Evolutionary conservation across 805 yeast genomes (phyloP), one percentile per base, ranked within the genome.

Genomic region (Saturnispora quitensis): DNA sequence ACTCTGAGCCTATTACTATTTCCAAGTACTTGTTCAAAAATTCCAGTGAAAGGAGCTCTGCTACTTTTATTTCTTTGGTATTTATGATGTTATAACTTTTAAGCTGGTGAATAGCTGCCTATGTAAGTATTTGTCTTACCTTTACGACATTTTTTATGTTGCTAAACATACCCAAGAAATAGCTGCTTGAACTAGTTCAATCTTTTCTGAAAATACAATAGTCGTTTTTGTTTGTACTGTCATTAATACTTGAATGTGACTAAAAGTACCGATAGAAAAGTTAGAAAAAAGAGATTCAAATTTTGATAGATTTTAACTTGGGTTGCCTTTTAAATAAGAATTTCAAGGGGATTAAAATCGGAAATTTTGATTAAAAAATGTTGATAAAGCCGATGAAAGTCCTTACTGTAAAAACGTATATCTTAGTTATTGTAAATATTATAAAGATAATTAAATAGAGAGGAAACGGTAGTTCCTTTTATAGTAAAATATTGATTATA

Each of bases 131-230:
- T n/a, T 47, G 17, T 15, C 18, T 5, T 3, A 17, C 8, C 4
- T 18, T 38, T 38, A 18, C 10, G 42, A 22, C 24, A 38, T 10
- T 12, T 10, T 38, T 17, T 33, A 22, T 34, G 12, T 36, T 34
- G 27, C 31, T 15, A 17, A 34, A 18, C 49, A 43, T 50, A 53
- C 55, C 53, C 50, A 52, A 35, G 45, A 43, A 35, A 52, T 46
- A 24, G 52, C 43, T 9, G 55, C 48, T 8, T 48, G 51, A 15
- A 52, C 38, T n/a, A 50, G 17, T 18, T 34, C 43, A 25, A 50
- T 27, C 18, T 50, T 50, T n/a, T 33, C 24, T 27, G 43, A 43
- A 10, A 47, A 40, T 10, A 46, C 50, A 45, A 50, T 46, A 7
- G 44, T 31, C 3, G 44, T 24, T 40, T 24, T 40, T 17, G 44